Base-by-base conservation (phyloP, 345 rosid species). In the Lagerstroemia speciosa region DNA sequence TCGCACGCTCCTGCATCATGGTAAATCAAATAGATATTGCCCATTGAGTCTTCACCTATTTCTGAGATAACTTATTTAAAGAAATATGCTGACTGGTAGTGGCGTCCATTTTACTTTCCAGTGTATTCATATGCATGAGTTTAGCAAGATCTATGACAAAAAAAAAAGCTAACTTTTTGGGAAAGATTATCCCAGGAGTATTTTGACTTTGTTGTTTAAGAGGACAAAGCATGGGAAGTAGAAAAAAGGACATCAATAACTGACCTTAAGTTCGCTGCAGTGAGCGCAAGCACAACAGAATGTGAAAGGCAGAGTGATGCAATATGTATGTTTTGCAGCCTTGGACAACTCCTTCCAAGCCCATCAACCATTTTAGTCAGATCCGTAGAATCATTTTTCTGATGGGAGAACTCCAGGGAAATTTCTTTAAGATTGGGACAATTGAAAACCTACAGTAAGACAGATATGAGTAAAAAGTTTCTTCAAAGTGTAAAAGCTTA, bases 281-380 rank as follows among this genome's bases (percentile, higher is more conserved):
- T 81, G 67, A 95, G 92, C 68, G 97, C 90, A 14, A 95, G 94
- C 50, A 92, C 97, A 64, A 76, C 87, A 45, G 84, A 75, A 82
- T 95, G 89, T 48, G 97, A 90, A 71, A 95, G 96, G 69, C 78
- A 81, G 60, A 83, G 8, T n/a, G 98, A 92, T 68, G 94, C 96
- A 68, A 92, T 79, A 80, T 90, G 98, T 66, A 95, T 82, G 63
- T 87, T 88, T 80, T 88, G 97, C 78, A 95, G 77, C 76, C 79
- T 81, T 34, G 84, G 77, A 43, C 97, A 92, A 76, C 73, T 79
- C 77, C 87, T 87, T 74, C 97, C 99, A 83, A 95, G 57, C 68
- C 81, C 82, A 77, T 89, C 87, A 73, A 83, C 83, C 84, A 87
- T 73, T 67, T 84, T 74, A 32, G 81, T 66, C 73, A 95, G 88